Conservation (phyloP, 345 rosid species). For the Viola odorata region DNA sequence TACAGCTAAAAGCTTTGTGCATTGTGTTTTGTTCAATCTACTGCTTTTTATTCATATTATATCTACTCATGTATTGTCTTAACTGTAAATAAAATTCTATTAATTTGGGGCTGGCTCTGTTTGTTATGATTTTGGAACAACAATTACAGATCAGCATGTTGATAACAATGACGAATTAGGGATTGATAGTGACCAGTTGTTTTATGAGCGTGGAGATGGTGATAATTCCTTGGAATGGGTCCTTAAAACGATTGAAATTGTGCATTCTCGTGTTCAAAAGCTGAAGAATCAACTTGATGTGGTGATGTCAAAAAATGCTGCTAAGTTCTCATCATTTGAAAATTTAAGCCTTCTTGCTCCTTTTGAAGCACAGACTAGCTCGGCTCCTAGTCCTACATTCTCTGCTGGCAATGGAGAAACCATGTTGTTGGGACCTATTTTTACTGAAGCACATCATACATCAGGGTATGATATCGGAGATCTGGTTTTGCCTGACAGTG, state of each 20-base stretch:
- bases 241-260: conserved; percentile 64
- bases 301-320: conserved; percentile 58
- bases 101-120: neutral
- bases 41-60: neutral
- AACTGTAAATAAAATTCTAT: no score
- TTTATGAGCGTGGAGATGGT: conserved; percentile 44
- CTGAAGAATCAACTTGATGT: conserved; percentile 57
- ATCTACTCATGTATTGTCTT: no score
- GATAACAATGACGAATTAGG: conserved; percentile 34
- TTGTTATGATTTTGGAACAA: conserved; percentile 26
- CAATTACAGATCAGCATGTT: conserved; percentile 30
- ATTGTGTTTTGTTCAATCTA: neutral
- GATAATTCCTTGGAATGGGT: conserved; percentile 50
- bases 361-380: conserved; percentile 61
- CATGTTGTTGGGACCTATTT: conserved; percentile 44
- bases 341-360: conserved; percentile 76
- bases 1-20: neutral
- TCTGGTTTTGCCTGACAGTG: conserved; percentile 56
- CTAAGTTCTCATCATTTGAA: conserved; percentile 83
- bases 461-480: conserved; percentile 51
- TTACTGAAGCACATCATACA: conserved; percentile 41
- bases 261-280: conserved; percentile 53
- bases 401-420: conserved; percentile 71
- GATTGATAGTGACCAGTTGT: conserved; percentile 28
- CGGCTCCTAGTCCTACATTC: conserved; percentile 74